Evolutionary conservation across 2,329 filamentous ascomycete species (phyloP), one percentile per base, ranked within the genome.

Genomic region (Neonectria sp.): DNA sequence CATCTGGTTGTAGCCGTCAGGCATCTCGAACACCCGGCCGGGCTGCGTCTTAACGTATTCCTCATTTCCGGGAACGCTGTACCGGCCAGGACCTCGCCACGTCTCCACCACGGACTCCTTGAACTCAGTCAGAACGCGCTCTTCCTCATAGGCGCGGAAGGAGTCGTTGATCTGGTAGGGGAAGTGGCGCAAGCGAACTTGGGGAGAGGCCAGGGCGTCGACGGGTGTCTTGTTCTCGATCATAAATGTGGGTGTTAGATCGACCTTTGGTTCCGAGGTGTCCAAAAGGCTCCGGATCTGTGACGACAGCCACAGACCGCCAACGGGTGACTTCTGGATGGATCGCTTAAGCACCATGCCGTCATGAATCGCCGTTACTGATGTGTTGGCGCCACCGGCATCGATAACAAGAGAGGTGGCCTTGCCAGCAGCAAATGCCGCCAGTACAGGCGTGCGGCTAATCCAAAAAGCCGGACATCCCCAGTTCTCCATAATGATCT

Each of bases 401-500:
- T 98, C 96, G 71, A 99, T 88, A 49, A 99, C 95, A 49, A 99
- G 89, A 7, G 95, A 95, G 5, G 94, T 97, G 0, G 95, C 92
- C 82, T 98, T 98, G 71, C 96, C 96, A 17, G 94, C 92, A 21
- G 95, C 95, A 79, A 98, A 98, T 24, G 95, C 93, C 61, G 95
- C 91, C 79, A 98, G 88, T 49, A 98, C 95, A 29, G 95, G 95
- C 60, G 91, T 97, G 77, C 94, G 91, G 70, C 94, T 94, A 68
- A 98, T 86, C 88, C 95, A 99, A 82, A 98, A 98, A 6, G 96
- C 96, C 21, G 96, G 96, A 63, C 92, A 93, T 31, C 94, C 95
- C 95, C 96, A 99, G 78, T 91, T 93, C 86, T 99, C 96, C 92
- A 99, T 98, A 67, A 94, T 95, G 70, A 98, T 91, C 84, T 99